Percentiles rank a stretch among this genome's conserved stretches.
Conservation (phyloP, 768 basidiomycete genomes). For the Leccinum broughii region DNA sequence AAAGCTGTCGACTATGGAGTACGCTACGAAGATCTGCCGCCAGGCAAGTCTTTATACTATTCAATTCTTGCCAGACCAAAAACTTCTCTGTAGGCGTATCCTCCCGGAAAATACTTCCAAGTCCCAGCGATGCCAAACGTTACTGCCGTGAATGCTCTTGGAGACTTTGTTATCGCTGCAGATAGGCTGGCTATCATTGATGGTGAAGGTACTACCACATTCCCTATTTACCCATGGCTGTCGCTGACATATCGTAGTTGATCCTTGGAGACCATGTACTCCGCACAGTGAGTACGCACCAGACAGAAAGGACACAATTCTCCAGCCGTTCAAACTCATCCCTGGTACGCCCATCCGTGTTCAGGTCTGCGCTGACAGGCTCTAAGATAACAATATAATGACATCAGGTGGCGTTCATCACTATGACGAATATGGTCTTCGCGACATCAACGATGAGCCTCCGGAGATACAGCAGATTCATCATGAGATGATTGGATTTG, state of each 20-base stretch:
- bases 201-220: conserved; percentile 58
- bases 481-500: conserved; percentile 75
- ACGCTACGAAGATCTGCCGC: conserved; percentile 65
- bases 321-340: conserved; percentile 85
- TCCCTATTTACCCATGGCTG: background rate
- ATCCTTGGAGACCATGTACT: conserved; percentile 89
- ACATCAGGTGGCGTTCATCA: conserved; percentile 66
- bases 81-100: conserved; percentile 55
- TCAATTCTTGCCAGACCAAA: background rate
- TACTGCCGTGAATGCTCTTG: conserved; percentile 77
- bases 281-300: conserved; percentile 76
- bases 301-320: conserved; percentile 66
- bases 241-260: conserved; percentile 47
- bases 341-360: conserved; percentile 53
- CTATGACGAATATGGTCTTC: conserved; percentile 72
- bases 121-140: conserved; percentile 79
- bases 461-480: conserved; percentile 79
- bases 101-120: conserved; percentile 70
- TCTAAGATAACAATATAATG: background rate
- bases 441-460: conserved; percentile 64
- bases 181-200: conserved; percentile 88
- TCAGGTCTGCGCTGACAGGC: background rate
- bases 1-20: conserved; percentile 68
- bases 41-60: conserved; percentile 42
- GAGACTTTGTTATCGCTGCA: conserved; percentile 79